Evolutionary conservation across 1,139 yeast species (phyloP), one percentile per base, ranked within the genome.

Genomic region (Suhomyces choctaworum): DNA sequence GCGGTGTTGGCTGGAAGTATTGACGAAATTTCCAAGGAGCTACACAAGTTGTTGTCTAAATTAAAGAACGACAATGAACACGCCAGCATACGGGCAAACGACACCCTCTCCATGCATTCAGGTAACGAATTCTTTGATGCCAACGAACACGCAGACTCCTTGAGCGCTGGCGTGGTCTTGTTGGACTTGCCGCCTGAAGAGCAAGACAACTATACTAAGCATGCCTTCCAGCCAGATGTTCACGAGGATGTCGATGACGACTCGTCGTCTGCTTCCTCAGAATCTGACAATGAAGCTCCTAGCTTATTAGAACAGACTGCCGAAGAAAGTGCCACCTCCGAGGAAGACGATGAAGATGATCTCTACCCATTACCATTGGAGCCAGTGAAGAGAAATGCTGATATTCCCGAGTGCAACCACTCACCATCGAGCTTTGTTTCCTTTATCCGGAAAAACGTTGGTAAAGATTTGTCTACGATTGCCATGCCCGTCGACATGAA

Each of bases 401-500:
- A 77, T 36, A 70, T 90, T n/a, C 76, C 78, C 3, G 65, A 67
- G 12, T 76, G 89, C 37, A 67, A 67, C 0, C 74, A 80, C 29
- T 66, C 79, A 0, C 97, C 97, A 2, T 96, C 96, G 4, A 83
- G 94, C 44, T 62, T 92, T 25, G 66, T 90, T 34, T 75, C 89
- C 1, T 77, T 89, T 51, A 71, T 92, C 40, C 76, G 96, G 37
- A 89, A 90, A 55, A 89, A 88, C 50, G 95, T 90, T 11, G 97
- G 97, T 17, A 90, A 90, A 54, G 97, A 90, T 58, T 59, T 90
- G 44, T 75, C 92, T 0, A 76, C 92, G 1, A 78, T 89, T 38
- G 82, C 96, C 1, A 89, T 90, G 94, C 98, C 98, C 1, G 96
- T 92, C 4, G 82, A 94, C 2, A 76, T 89, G 44, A 92, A 92